These are phyloP conservation scores for Hymenoscyphus albidus DNA, from an alignment of 2,329 filamentous ascomycete species.

Conservation along the genomic window DNA sequence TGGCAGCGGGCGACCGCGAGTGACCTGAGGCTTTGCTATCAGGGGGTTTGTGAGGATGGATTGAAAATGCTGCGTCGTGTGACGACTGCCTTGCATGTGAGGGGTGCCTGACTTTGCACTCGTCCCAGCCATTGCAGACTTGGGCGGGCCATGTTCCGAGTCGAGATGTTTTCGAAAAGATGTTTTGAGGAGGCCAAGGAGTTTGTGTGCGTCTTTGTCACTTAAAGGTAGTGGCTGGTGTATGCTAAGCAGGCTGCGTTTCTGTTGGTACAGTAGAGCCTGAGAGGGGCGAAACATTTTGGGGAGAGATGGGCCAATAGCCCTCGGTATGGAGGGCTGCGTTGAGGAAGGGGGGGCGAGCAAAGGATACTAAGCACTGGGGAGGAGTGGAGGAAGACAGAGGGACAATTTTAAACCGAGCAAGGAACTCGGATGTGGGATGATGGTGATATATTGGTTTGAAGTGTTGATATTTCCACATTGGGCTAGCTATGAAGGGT, in stretches of 20 bases:
- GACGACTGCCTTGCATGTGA: conserved; percentile 16
- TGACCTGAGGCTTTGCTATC: conserved; percentile 30
- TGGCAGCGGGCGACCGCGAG: conserved; percentile 17
- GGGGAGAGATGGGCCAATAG: conserved; percentile 1
- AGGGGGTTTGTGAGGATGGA: conserved; percentile 50
- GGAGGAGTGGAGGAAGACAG: not conserved
- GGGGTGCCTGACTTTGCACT: not conserved
- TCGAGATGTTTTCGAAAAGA: conserved; percentile 63
- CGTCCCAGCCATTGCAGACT: not conserved
- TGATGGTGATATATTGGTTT: not conserved
- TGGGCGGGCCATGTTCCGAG: conserved; percentile 43
- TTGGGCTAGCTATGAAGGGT: not conserved
- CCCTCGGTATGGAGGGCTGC: conserved; percentile 2
- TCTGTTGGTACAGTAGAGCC: conserved; percentile 43
- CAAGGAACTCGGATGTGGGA: not conserved
- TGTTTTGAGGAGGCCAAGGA: conserved; percentile 56
- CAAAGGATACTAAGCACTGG: not conserved
- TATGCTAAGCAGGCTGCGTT: conserved; percentile 43
- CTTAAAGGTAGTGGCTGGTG: conserved; percentile 49
- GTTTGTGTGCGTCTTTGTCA: conserved; percentile 53
- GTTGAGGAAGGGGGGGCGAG: not conserved
- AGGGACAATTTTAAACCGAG: no score
- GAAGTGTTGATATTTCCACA: not conserved
- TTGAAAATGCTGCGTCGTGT: conserved; percentile 44
- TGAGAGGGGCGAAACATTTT: conserved; percentile 49